These are phyloP conservation scores for Phaeosphaeria sp. DNA, from an alignment of 2,329 filamentous ascomycete genomes.

Conservation along the genomic window DNA sequence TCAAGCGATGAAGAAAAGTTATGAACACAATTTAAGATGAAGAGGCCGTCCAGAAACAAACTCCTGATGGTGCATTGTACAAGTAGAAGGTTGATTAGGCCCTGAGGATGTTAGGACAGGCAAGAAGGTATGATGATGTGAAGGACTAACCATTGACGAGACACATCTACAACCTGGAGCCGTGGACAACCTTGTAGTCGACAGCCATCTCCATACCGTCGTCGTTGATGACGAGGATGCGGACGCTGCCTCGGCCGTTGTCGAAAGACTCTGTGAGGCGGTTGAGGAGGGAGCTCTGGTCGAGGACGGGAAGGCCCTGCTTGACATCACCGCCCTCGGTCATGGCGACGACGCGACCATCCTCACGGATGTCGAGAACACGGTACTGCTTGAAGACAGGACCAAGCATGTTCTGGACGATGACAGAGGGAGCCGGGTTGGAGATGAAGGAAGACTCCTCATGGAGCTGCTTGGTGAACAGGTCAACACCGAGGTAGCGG, in stretches of 20 bases:
- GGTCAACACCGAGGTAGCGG: conserved; percentile 98
- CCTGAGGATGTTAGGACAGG: conserved; percentile 26
- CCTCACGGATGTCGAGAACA: conserved; percentile 94
- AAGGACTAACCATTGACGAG: conserved; percentile 38
- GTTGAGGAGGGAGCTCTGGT: conserved; percentile 87
- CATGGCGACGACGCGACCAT: conserved; percentile 86
- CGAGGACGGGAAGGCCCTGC: conserved; percentile 89
- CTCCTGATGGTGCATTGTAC: conserved; percentile 41
- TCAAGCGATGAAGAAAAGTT: conserved; percentile 40
- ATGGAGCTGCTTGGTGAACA: conserved; percentile 99
- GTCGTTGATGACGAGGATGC: conserved; percentile 95
- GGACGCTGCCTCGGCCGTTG: conserved; percentile 90
- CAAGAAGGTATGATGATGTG: neutral
- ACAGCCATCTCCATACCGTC: conserved; percentile 92
- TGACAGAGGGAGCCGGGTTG: conserved; percentile 93
- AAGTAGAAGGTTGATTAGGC: conserved; percentile 37
- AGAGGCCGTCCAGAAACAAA: conserved; percentile 41
- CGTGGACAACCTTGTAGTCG: conserved; percentile 98
- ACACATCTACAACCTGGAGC: conserved; percentile 65
- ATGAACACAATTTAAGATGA: conserved; percentile 48
- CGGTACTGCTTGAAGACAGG: conserved; percentile 99
- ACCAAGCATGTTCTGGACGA: conserved; percentile 99
- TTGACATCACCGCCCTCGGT: conserved; percentile 99
- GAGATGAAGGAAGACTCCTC: conserved; percentile 98
- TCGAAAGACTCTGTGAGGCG: conserved; percentile 86